Conservation (phyloP, 2,329 filamentous ascomycete species). For the Claviceps paspali region DNA sequence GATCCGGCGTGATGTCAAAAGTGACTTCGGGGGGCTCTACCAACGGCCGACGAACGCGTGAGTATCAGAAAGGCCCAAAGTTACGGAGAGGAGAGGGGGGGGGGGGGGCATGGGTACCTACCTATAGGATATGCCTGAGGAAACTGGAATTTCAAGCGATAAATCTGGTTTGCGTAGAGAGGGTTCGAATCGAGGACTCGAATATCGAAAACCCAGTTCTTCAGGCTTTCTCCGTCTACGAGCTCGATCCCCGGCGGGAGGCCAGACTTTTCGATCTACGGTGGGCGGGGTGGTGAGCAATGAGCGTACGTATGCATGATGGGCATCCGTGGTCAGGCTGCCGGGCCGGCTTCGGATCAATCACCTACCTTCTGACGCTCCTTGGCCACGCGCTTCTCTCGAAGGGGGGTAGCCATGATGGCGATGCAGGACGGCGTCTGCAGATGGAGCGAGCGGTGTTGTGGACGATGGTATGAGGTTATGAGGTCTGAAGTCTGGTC, state of each 20-base stretch:
- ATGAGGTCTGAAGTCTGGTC: neutral
- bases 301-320: neutral
- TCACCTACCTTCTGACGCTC: conserved; percentile 15
- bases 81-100: neutral
- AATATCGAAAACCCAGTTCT: conserved; percentile 85
- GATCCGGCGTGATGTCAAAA: conserved; percentile 52
- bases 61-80: neutral
- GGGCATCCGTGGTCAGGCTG: no score
- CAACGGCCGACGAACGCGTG: neutral
- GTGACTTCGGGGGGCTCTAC: conserved; percentile 88
- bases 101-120: conserved; percentile 32
- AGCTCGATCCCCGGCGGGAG: conserved; percentile 60
- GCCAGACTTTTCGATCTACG: conserved; percentile 36
- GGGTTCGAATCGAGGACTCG: conserved; percentile 81
- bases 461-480: conserved; percentile 2
- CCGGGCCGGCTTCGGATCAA: no score
- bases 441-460: neutral
- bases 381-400: conserved; percentile 15
- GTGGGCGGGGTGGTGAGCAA: conserved; percentile 8
- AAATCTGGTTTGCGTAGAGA: conserved; percentile 65
- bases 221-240: conserved; percentile 58
- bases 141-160: conserved; percentile 79
- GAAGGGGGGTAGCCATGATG: conserved; percentile 13
- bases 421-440: conserved; percentile 3
- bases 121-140: conserved; percentile 77